Base-by-base conservation (phyloP, 106 monocot genomes). In the Cymbidium sinense region DNA sequence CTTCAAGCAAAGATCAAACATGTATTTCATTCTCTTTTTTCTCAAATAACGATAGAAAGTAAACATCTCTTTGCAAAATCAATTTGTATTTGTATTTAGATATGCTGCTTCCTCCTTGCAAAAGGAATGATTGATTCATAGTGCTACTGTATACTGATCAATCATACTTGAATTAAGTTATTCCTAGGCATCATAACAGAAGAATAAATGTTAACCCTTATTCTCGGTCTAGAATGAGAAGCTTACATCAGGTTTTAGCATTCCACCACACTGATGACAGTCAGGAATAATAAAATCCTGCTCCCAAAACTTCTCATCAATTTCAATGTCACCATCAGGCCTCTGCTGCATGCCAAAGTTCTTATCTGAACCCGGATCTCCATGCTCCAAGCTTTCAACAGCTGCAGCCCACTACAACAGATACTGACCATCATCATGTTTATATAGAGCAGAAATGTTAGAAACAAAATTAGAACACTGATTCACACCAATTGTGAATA, bases 271-370 rank as follows among this genome's bases (percentile, higher is more conserved):
- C 29, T 87, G 75, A 25, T 86, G 36, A 70, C 99, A 99, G 37
- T 85, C 81, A n/a, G 95, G 99, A 82, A 99, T 91, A 62, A 80
- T 74, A 85, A 95, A 99, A 82, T 99, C 83, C 41, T 85, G 84
- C 75, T 99, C 95, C 99, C 99, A 99, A 65, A 87, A 99, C 74
- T 92, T 92, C 50, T 88, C 92, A 83, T 99, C 87, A 70, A 99
- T 99, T 73, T 99, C 99, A 87, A 99, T 89, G 86, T 99, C 99
- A 72, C 90, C 99, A 89, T 99, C 99, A 79, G 99, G 99, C 13
- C 99, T 82, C 80, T 90, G 92, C 76, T 95, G 94, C 90, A 99
- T 90, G n/a, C 99, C 99, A 73, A 99, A 92, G 69, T 82, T 95
- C 86, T 95, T 92, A 75, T 99, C 95, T 75, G 99, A 99, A 61